Evolutionary conservation across 139 green algal species (phyloP).

Genomic region (Chlorella sp.): DNA sequence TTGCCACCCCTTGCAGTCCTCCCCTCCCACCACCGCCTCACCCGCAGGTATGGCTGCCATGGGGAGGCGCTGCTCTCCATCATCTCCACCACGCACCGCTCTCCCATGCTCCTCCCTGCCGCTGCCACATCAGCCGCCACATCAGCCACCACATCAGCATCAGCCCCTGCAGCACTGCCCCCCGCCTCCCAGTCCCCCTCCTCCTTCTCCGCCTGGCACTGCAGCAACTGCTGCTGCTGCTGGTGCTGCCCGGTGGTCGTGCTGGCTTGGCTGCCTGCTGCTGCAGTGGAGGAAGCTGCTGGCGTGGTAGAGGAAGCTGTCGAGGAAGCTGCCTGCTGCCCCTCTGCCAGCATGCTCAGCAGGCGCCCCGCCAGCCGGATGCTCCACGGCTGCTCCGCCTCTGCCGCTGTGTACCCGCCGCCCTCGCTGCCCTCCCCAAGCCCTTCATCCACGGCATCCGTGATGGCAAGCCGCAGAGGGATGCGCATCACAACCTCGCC

Average conservation of each 20-base stretch:
- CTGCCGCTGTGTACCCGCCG: neutral
- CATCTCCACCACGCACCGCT: slow-evolving; percentile 68
- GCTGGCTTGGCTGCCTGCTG: neutral
- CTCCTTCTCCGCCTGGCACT: slow-evolving; percentile 52
- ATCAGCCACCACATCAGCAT: neutral
- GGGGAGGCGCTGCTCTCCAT: slow-evolving; percentile 44
- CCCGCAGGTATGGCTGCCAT: slow-evolving; percentile 70
- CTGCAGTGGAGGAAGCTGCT: neutral
- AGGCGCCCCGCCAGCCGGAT: slow-evolving; percentile 78
- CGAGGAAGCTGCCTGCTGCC: neutral
- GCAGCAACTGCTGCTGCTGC: neutral
- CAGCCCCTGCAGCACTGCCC: too few relatives aligned
- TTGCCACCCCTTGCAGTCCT: neutral
- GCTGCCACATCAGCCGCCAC: slow-evolving; percentile 57
- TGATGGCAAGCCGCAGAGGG: slow-evolving; percentile 75
- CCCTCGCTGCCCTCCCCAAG: slow-evolving; percentile 61
- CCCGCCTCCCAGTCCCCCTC: neutral
- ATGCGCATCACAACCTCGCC: slow-evolving; percentile 66
- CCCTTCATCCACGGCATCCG: slow-evolving; percentile 65
- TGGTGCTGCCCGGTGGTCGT: too few relatives aligned
- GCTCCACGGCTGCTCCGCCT: slow-evolving; percentile 70
- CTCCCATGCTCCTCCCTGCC: slow-evolving; percentile 71
- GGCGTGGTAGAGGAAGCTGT: too few relatives aligned
- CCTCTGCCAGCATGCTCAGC: slow-evolving; percentile 61
- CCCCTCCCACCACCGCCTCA: neutral